Conservation (phyloP, 352 stramenopile genomes). For the Thraustotheca clavata region DNA sequence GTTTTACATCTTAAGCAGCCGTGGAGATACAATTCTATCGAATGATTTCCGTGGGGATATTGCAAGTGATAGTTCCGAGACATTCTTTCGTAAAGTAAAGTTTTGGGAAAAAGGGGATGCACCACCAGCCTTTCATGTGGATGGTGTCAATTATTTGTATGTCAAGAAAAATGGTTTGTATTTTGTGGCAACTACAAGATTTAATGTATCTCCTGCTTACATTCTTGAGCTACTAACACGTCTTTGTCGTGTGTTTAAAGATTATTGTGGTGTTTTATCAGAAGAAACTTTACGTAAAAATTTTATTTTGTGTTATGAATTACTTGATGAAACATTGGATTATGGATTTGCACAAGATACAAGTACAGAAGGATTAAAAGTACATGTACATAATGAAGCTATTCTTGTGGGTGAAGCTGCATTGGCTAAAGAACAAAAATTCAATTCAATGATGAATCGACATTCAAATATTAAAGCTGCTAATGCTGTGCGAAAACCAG, state of each 20-base stretch:
- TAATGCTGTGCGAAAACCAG: conserved; percentile 85
- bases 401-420: conserved; percentile 86
- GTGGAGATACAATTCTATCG: conserved; percentile 98
- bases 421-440: conserved; percentile 85
- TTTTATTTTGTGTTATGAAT: conserved; percentile 98
- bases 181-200: conserved; percentile 95
- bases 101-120: conserved; percentile 97
- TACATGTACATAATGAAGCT: conserved; percentile 97
- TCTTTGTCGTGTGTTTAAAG: conserved; percentile 96
- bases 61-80: conserved; percentile 84
- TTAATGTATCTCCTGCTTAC: conserved; percentile 94
- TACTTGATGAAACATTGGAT: conserved; percentile 98
- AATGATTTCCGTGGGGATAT: conserved; percentile 93
- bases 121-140: conserved; percentile 95
- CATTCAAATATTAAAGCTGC: conserved; percentile 70
- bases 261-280: conserved; percentile 98
- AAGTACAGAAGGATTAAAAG: conserved; percentile 95
- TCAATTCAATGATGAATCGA: conserved; percentile 78
- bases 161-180: conserved; percentile 98
- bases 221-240: conserved; percentile 94
- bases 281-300: conserved; percentile 99
- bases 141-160: conserved; percentile 97
- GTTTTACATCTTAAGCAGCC: conserved; percentile 98
- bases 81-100: conserved; percentile 99
- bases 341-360: conserved; percentile 98